Percentiles rank a stretch among this genome's conserved stretches.
phyloP scores from a whole-genome alignment of 345 rosid genomes.

The Ailanthus altissimus region DNA sequence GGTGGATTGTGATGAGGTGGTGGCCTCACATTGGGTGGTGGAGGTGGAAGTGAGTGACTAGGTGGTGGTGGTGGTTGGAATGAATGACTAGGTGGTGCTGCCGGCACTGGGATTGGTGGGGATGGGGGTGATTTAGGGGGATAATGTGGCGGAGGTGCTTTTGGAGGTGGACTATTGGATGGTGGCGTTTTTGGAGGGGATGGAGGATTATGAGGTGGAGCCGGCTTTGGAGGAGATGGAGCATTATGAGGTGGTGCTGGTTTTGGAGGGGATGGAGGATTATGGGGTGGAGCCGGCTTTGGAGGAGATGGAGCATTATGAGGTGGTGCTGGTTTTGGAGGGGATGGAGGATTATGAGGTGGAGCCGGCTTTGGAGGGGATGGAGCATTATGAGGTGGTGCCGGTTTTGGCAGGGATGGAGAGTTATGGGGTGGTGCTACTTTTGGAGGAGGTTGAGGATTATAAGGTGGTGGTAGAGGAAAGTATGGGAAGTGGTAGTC shows the following conservation, averaged over 20 bases:
- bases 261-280: conserved; percentile 22
- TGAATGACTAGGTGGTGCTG: conserved; percentile 36
- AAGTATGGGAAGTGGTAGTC: conserved; percentile 34
- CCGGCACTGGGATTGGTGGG: conserved; percentile 20
- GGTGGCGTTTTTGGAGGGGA: conserved; percentile 26
- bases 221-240: conserved; percentile 17
- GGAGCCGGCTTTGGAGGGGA: conserved; percentile 27
- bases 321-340: conserved; percentile 17
- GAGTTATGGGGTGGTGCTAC: conserved; percentile 16
- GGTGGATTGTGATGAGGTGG: conserved; percentile 40
- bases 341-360: conserved; percentile 19
- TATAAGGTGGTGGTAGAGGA: conserved; percentile 36
- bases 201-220: conserved; percentile 21
- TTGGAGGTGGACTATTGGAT: conserved; percentile 18
- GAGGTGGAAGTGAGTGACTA: conserved; percentile 29
- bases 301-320: conserved; percentile 14
- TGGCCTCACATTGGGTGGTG: conserved; percentile 24
- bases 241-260: conserved; percentile 17
- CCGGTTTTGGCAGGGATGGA: conserved; percentile 17
- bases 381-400: conserved; percentile 21
- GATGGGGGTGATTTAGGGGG: too few relatives aligned
- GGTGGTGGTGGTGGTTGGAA: conserved; percentile 33
- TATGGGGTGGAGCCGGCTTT: conserved; percentile 18
- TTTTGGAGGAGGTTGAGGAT: conserved; percentile 20
- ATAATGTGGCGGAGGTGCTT: too few relatives aligned